A percentile compares a stretch with the other conserved stretches of the same genome.
Evolutionary conservation across 345 rosid genomes (phyloP).

Genomic region (Gossypium sturtianum): DNA sequence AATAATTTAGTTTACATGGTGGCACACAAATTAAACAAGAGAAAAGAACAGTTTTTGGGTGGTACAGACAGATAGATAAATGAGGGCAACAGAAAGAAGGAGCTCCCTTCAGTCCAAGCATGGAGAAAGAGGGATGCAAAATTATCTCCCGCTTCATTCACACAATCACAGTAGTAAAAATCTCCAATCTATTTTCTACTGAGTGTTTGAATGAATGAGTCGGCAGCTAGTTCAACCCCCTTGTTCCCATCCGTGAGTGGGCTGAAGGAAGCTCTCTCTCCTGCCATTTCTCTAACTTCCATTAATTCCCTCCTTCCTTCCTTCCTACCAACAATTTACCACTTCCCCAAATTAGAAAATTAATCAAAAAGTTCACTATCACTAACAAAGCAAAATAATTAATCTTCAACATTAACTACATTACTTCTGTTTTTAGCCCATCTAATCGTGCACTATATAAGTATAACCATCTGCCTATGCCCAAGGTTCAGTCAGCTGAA

Average conservation of each 20-base stretch:
- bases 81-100: conserved; percentile 45
- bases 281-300: conserved; percentile 18
- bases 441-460: neutral
- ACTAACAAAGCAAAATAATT: neutral
- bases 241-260: conserved; percentile 62
- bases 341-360: neutral
- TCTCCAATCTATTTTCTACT: conserved; percentile 16
- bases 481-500: neutral
- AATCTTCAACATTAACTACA: neutral
- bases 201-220: conserved; percentile 88
- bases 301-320: neutral
- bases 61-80: neutral
- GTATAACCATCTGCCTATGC: neutral
- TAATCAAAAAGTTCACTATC: neutral
- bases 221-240: conserved; percentile 84
- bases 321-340: neutral
- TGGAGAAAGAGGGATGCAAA: conserved; percentile 55
- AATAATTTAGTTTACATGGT: too few relatives aligned
- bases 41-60: neutral
- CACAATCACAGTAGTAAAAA: conserved; percentile 52
- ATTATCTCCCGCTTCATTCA: conserved; percentile 99
- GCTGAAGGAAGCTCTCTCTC: conserved; percentile 89
- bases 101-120: conserved; percentile 99
- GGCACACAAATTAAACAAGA: neutral
- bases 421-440: neutral